These are phyloP conservation scores for Cystobasidiaceae sp. DNA, from an alignment of 1,284 basidiomycete species.

Conservation along the genomic window DNA sequence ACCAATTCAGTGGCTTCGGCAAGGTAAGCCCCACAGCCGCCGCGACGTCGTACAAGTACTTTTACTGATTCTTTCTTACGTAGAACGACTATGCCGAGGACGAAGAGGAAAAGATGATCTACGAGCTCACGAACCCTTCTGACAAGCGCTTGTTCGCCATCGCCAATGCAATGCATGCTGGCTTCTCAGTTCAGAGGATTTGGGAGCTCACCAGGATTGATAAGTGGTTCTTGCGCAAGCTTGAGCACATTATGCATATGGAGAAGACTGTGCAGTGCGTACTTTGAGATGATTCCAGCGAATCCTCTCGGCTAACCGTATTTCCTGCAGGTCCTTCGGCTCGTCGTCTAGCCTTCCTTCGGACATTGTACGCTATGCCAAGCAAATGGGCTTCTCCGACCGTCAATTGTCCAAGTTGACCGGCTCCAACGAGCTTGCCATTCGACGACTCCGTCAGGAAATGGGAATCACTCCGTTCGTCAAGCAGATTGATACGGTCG, in stretches of 20 bases:
- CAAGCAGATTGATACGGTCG: constrained; percentile 98
- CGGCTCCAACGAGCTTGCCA: constrained; percentile 80
- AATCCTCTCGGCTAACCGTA: constrained; percentile 13
- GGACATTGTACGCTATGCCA: constrained; percentile 70
- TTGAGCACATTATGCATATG: constrained; percentile 75
- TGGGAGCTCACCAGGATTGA: constrained; percentile 97
- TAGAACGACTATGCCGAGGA: constrained; percentile 71
- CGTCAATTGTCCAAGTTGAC: constrained; percentile 75
- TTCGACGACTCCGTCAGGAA: constrained; percentile 81
- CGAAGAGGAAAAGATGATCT: constrained; percentile 63
- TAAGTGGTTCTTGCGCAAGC: constrained; percentile 92
- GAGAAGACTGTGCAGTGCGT: constrained; percentile 68
- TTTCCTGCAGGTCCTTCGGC: constrained; percentile 33
- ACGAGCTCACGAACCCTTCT: constrained; percentile 79
- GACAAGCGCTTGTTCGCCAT: constrained; percentile 91
- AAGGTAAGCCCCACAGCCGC: constrained; percentile 54
- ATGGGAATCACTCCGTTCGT: constrained; percentile 79
- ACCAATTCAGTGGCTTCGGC: constrained; percentile 86
- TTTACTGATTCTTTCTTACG: neutral
- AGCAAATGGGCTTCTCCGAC: constrained; percentile 95
- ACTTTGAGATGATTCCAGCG: constrained; percentile 6
- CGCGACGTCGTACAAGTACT: neutral
- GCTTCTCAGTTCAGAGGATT: constrained; percentile 91
- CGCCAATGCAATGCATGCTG: constrained; percentile 76
- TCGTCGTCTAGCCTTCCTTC: constrained; percentile 64